Evolutionary conservation across 441 rosid genomes (phyloP).

Genomic region (Aleurites moluccanus): DNA sequence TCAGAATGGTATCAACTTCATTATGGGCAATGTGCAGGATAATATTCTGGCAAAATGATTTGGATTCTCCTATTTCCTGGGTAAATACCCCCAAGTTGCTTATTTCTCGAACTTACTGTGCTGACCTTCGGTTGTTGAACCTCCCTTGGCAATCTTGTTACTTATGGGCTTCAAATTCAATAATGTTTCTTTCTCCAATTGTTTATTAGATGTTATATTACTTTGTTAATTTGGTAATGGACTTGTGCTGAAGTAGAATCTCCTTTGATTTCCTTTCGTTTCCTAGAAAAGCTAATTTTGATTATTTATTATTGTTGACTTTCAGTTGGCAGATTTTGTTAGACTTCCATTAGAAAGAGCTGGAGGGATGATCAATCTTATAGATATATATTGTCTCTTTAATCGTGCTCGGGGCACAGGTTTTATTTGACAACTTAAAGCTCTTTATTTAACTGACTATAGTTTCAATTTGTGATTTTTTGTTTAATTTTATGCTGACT

Average conservation of each 20-base stretch:
- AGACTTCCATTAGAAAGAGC: constrained; percentile 77
- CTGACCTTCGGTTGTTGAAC: not conserved
- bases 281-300: constrained; percentile 14
- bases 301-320: constrained; percentile 25
- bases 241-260: not conserved
- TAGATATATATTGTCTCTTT: constrained; percentile 89
- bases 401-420: constrained; percentile 99
- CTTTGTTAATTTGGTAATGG: not conserved
- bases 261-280: constrained; percentile 1
- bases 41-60: not conserved
- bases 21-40: not conserved
- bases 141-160: not conserved
- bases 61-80: too few species aligned
- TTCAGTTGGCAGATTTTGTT: constrained; percentile 94
- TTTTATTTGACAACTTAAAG: constrained; percentile 24
- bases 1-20: not conserved
- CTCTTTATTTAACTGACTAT: constrained; percentile 14
- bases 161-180: not conserved
- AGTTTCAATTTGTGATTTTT: not conserved
- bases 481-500: not conserved
- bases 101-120: not conserved
- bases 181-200: not conserved
- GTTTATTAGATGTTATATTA: not conserved
- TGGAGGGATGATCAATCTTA: constrained; percentile 95
- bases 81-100: not conserved